Conservation (phyloP, 2,329 filamentous ascomycete species). For the Paraphaeosphaeria sporulosa region DNA sequence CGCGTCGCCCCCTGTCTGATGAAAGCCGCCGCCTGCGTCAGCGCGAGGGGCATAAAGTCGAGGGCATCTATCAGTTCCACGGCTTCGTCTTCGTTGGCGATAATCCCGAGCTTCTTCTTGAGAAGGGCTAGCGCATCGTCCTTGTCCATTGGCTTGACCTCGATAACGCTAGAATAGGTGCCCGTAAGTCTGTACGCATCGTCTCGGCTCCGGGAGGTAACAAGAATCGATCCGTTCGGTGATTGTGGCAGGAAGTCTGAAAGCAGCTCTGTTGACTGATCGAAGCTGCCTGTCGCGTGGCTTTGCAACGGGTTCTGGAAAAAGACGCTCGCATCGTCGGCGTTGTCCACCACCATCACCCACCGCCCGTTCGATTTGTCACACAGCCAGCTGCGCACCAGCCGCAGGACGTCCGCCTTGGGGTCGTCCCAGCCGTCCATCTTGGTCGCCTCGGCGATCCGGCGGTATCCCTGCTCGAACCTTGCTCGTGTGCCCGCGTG, state of each 20-base stretch:
- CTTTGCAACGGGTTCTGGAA: neutral
- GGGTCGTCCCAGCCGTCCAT: constrained; percentile 21
- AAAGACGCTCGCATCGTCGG: constrained; percentile 25
- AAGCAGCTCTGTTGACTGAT: neutral
- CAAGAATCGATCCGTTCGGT: constrained; percentile 21
- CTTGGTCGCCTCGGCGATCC: constrained; percentile 21
- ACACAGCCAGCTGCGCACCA: constrained; percentile 24
- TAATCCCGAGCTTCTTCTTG: constrained; percentile 18
- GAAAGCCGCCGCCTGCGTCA: constrained; percentile 38
- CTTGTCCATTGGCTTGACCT: constrained; percentile 21
- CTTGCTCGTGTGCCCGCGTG: constrained; percentile 20
- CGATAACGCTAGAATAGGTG: constrained; percentile 16
- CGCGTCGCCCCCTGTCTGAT: constrained; percentile 26
- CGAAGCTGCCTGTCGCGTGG: constrained; percentile 2
- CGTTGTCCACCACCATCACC: constrained; percentile 34
- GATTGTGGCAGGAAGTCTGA: constrained; percentile 28
- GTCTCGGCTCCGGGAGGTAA: constrained; percentile 23
- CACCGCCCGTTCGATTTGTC: constrained; percentile 23
- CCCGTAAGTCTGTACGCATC: constrained; percentile 19
- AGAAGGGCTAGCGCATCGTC: constrained; percentile 19
- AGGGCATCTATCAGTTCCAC: constrained; percentile 7
- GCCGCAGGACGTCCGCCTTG: constrained; percentile 20
- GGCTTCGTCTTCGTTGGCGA: neutral
- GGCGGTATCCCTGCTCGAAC: constrained; percentile 21
- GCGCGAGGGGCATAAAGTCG: constrained; percentile 25